phyloP scores from a whole-genome alignment of 2,329 filamentous ascomycete genomes.

The Calcarisporium arbuscula region DNA sequence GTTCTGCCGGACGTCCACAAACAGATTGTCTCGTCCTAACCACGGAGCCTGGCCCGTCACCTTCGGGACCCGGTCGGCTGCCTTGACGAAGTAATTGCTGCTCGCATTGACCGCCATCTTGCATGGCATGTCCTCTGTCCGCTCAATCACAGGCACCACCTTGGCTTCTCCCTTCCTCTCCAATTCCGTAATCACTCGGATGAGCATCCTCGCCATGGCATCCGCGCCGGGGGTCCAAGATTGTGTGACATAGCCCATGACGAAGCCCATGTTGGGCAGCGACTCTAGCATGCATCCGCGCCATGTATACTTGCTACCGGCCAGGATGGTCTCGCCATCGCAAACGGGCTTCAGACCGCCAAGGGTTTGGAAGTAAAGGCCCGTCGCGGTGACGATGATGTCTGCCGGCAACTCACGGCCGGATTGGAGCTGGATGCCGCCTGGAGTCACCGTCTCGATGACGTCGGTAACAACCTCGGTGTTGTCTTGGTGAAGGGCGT shows the following conservation, averaged over 20 bases:
- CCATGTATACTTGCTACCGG: conserved; percentile 52
- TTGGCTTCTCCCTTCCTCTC: conserved; percentile 35
- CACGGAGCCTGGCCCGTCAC: conserved; percentile 26
- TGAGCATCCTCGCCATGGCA: conserved; percentile 37
- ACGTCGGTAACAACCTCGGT: conserved; percentile 43
- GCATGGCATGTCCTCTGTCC: conserved; percentile 16
- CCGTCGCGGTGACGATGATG: conserved; percentile 64
- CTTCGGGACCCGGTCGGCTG: conserved; percentile 28
- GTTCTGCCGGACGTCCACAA: conserved; percentile 22
- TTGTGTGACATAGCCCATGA: conserved; percentile 60
- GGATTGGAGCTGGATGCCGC: conserved; percentile 40
- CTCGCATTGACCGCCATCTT: conserved; percentile 20
- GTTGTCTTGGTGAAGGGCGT: conserved; percentile 38
- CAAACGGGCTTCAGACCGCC: conserved; percentile 46
- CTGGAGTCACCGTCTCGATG: conserved; percentile 43
- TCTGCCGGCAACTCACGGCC: conserved; percentile 52
- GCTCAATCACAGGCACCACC: conserved; percentile 37
- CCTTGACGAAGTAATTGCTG: conserved; percentile 29
- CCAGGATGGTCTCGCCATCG: conserved; percentile 44
- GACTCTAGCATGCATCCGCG: conserved; percentile 60
- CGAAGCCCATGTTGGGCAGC: conserved; percentile 55
- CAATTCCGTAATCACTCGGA: conserved; percentile 48
- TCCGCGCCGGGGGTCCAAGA: conserved; percentile 65
- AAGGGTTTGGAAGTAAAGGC: conserved; percentile 53
- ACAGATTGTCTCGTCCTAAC: conserved; percentile 27